Evolutionary conservation across 1,284 basidiomycete genomes (phyloP), one percentile per base, ranked within the genome.

Genomic region (Marasmius tenuissimus): DNA sequence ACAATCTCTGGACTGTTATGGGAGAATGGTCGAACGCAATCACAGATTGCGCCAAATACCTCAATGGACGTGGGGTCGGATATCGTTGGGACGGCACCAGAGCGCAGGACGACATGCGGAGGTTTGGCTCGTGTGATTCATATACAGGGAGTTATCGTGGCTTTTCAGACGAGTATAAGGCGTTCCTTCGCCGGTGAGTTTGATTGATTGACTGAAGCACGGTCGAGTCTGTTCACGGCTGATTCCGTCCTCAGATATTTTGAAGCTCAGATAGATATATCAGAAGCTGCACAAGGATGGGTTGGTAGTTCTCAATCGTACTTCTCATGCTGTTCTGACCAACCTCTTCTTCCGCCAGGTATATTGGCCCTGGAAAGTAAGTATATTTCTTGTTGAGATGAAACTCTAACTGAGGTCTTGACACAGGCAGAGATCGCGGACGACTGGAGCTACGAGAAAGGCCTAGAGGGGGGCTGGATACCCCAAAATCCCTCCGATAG

Each of bases 301-400:
- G 78, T 62, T 40, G 38, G 63, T 34, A 16, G 39, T 40, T 40
- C 47, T 35, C 45, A 58, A 12, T 22, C 33, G 11, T 42, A 9
- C 10, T 22, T 37, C 3, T 10, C 7, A 34, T 34, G 34, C 18
- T 39, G 18, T 37, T 39, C 16, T 40, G 3, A 50, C 4, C 2
- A 27, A 27, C 27, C 4, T 50, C 22, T 20, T 49, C 27, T 11
- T 22, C 34, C 18, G 38, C 6, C 20, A 63, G 62, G 47, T 91
- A n/a, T 90, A 83, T 71, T 93, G 91, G 91, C 85, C 90, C 11
- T 93, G 91, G 90, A 92, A 92, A 83, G 88, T 85, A 54, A 7
- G 18, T 38, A 57, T 61, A 27, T 40, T 18, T 52, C 39, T 60
- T 47, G 20, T 60, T 61, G 18, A 54, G 56, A 55, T 22, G 37